These are phyloP conservation scores for Tolypocladium tropicale DNA, from an alignment of 2,329 filamentous ascomycete genomes.

Conservation along the genomic window DNA sequence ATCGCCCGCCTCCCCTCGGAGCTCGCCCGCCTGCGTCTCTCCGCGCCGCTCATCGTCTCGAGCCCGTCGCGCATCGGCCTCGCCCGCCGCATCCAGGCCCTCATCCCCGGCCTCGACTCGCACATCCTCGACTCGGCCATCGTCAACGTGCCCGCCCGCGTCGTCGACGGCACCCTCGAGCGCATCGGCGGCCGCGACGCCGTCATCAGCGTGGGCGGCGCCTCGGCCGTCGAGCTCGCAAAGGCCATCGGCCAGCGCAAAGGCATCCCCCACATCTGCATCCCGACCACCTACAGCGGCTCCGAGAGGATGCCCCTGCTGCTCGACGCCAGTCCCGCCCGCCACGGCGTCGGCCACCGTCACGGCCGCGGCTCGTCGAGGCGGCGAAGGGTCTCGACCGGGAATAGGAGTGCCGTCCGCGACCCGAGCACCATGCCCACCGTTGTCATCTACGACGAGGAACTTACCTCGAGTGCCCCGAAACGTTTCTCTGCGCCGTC, in stretches of 20 bases:
- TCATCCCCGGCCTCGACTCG: constrained; percentile 21
- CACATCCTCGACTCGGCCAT: constrained; percentile 22
- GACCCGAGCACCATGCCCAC: constrained; percentile 14
- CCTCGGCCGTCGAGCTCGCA: constrained; percentile 50
- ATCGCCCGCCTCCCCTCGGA: constrained; percentile 22
- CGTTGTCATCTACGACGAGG: constrained; percentile 28
- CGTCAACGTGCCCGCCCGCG: constrained; percentile 14
- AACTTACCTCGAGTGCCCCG: constrained; percentile 18
- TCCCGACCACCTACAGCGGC: constrained; percentile 49
- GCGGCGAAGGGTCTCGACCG: constrained; percentile 1
- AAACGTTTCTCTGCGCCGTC: constrained; percentile 18
- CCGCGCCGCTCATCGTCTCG: constrained; percentile 25
- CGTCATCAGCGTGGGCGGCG: constrained; percentile 51
- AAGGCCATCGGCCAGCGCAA: constrained; percentile 43
- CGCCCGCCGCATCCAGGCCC: constrained; percentile 20
- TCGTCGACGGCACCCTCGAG: constrained; percentile 17
- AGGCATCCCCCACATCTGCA: constrained; percentile 45
- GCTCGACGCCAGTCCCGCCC: constrained; percentile 7
- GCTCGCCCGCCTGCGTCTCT: constrained; percentile 18
- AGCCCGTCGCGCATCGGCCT: constrained; percentile 26
- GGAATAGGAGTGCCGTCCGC: constrained; percentile 8
- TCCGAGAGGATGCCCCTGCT: constrained; percentile 42
- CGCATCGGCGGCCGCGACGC: constrained; percentile 35
- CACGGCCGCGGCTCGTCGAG: background rate
- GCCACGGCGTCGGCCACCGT: constrained; percentile 5